These are phyloP conservation scores for Penicillium oxalicum DNA, from an alignment of 2,329 filamentous ascomycete genomes.

Conservation along the genomic window DNA sequence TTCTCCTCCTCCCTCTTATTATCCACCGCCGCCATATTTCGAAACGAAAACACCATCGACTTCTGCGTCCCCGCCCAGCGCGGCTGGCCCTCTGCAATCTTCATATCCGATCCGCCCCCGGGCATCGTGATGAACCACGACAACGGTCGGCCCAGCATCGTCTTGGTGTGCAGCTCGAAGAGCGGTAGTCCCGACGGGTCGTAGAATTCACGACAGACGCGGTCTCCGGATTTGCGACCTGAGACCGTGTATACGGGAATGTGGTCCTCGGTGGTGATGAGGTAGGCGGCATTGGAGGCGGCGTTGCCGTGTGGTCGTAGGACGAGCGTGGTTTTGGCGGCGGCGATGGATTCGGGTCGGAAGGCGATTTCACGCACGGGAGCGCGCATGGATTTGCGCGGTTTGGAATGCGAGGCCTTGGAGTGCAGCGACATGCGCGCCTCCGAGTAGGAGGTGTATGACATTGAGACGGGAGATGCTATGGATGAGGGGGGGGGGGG, in stretches of 20 bases:
- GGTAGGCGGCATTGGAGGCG: slow-evolving; percentile 16
- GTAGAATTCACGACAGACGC: slow-evolving; percentile 21
- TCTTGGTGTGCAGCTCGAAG: slow-evolving; percentile 19
- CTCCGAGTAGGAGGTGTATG: slow-evolving; percentile 15
- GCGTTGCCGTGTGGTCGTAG: slow-evolving; percentile 13
- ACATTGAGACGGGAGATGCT: slow-evolving; percentile 4
- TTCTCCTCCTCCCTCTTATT: slow-evolving; percentile 8
- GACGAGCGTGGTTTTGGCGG: slow-evolving; percentile 13
- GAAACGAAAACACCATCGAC: slow-evolving; percentile 14
- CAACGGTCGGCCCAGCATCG: slow-evolving; percentile 1
- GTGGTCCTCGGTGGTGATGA: slow-evolving; percentile 16
- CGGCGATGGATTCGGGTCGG: slow-evolving; percentile 15
- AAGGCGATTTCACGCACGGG: slow-evolving; percentile 19
- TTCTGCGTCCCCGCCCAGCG: slow-evolving; percentile 2
- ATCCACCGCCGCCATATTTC: slow-evolving; percentile 12
- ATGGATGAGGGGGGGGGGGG: too few species aligned
- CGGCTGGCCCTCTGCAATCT: slow-evolving; percentile 9
- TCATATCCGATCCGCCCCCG: slow-evolving; percentile 3
- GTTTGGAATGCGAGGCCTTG: slow-evolving; percentile 7
- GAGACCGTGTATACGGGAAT: slow-evolving; percentile 16
- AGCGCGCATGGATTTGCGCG: slow-evolving; percentile 14
- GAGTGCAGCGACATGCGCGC: slow-evolving; percentile 13
- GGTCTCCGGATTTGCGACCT: slow-evolving; percentile 21
- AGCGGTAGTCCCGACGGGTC: slow-evolving; percentile 22
- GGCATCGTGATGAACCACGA: slow-evolving; percentile 33